Evolutionary conservation across 495 filamentous ascomycete species (phyloP).

Genomic region (Parathielavia appendiculata): DNA sequence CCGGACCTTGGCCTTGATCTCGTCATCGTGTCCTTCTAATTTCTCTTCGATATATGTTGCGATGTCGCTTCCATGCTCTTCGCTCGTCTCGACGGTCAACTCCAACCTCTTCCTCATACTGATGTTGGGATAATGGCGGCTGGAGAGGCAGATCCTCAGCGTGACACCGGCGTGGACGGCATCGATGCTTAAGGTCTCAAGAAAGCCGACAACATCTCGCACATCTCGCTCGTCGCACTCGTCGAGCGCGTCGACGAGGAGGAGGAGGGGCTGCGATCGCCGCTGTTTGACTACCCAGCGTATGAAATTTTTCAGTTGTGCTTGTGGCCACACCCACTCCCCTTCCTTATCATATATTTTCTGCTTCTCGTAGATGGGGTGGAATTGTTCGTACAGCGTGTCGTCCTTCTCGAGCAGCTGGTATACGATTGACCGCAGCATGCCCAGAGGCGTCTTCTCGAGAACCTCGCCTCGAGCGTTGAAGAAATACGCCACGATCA

Average conservation of each 20-base stretch:
- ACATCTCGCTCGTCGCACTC: slow-evolving; percentile 33
- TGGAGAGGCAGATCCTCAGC: slow-evolving; percentile 42
- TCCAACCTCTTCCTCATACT: slow-evolving; percentile 24
- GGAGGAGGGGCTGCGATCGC: background rate
- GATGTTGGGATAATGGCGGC: slow-evolving; percentile 48
- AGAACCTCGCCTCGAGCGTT: slow-evolving; percentile 33
- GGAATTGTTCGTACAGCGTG: background rate
- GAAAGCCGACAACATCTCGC: slow-evolving; percentile 31
- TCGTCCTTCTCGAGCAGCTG: slow-evolving; percentile 27
- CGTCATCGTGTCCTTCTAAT: slow-evolving; percentile 22
- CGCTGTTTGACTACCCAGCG: slow-evolving; percentile 5
- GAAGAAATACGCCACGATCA: slow-evolving; percentile 21
- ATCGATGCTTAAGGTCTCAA: slow-evolving; percentile 26
- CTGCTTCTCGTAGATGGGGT: background rate
- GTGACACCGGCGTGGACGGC: slow-evolving; percentile 3
- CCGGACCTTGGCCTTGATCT: slow-evolving; percentile 28
- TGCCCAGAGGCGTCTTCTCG: slow-evolving; percentile 45
- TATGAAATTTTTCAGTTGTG: slow-evolving; percentile 5
- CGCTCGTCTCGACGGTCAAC: background rate
- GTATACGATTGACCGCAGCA: slow-evolving; percentile 47
- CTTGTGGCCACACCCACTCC: background rate
- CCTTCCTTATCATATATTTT: background rate
- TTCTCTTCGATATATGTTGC: background rate
- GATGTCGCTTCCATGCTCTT: background rate
- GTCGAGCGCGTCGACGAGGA: slow-evolving; percentile 40